A percentile compares a stretch with the other conserved stretches of the same genome.
These are phyloP conservation scores for Phytophthora hybrid DNA, from an alignment of 352 stramenopile genomes.

Conservation along the genomic window DNA sequence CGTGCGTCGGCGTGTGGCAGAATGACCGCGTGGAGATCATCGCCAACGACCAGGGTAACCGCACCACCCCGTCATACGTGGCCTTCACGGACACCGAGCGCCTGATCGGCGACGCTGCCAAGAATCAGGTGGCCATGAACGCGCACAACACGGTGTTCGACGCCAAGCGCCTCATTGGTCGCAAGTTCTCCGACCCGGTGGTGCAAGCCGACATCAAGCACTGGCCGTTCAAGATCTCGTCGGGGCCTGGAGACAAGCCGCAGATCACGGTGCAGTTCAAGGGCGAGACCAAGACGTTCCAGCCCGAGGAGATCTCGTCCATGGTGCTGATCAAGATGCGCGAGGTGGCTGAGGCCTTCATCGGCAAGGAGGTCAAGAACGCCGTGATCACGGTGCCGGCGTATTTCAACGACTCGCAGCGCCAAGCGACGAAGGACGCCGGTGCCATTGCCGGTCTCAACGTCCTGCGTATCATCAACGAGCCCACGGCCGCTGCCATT, in stretches of 20 bases:
- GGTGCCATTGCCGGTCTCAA: constrained; percentile 92
- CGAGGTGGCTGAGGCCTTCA: constrained; percentile 67
- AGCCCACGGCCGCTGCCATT: constrained; percentile 94
- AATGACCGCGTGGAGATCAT: constrained; percentile 95
- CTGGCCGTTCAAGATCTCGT: constrained; percentile 76
- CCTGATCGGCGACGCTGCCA: constrained; percentile 61
- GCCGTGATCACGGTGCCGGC: constrained; percentile 96
- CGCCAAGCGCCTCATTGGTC: constrained; percentile 95
- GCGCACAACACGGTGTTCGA: constrained; percentile 96
- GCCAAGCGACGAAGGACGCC: constrained; percentile 94
- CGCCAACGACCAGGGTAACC: constrained; percentile 95
- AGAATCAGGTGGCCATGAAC: constrained; percentile 90
- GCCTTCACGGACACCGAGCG: constrained; percentile 94
- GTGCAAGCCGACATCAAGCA: constrained; percentile 84
- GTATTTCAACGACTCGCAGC: constrained; percentile 97
- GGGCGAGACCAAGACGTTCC: constrained; percentile 71
- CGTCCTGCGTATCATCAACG: constrained; percentile 96
- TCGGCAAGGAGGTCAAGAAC: constrained; percentile 69
- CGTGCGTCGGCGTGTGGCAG: constrained; percentile 94
- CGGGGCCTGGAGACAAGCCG: constrained; percentile 68
- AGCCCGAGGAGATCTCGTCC: constrained; percentile 83
- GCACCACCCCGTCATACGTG: constrained; percentile 95
- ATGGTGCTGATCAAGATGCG: constrained; percentile 84
- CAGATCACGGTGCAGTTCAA: constrained; percentile 80
- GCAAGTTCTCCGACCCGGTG: constrained; percentile 90